phyloP scores from a whole-genome alignment of 2,329 filamentous ascomycete species.

The Chalaropsis thielavioides region DNA sequence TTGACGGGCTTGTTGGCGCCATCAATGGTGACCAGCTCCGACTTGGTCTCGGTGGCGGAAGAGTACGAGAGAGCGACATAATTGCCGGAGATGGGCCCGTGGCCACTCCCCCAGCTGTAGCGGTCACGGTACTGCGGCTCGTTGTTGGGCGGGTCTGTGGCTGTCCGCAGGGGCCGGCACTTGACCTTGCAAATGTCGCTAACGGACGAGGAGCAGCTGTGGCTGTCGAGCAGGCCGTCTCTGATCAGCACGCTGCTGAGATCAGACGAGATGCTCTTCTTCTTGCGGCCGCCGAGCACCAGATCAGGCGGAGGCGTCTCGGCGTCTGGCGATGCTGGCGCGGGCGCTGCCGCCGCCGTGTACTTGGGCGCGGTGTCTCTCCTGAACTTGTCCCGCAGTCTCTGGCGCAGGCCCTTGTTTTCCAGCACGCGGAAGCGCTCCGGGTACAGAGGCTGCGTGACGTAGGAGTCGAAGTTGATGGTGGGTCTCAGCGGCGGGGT shows the following conservation, averaged over 20 bases:
- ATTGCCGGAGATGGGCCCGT: constrained; percentile 16
- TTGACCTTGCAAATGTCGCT: constrained; percentile 12
- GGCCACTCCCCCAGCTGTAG: constrained; percentile 14
- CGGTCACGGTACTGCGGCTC: constrained; percentile 12
- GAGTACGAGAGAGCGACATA: constrained; percentile 15
- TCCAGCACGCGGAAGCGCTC: constrained; percentile 15
- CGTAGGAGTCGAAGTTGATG: constrained; percentile 14
- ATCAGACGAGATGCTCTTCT: constrained; percentile 16
- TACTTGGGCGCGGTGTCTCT: constrained; percentile 6
- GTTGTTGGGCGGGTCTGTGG: neutral
- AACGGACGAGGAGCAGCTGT: neutral
- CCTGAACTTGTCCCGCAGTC: constrained; percentile 15
- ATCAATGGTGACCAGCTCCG: constrained; percentile 11
- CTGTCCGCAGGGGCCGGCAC: constrained; percentile 4
- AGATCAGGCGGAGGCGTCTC: constrained; percentile 10
- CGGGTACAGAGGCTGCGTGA: constrained; percentile 11
- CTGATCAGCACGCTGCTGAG: constrained; percentile 10
- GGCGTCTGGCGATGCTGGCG: neutral
- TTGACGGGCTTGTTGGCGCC: neutral
- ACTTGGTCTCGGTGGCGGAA: neutral
- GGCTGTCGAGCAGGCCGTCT: constrained; percentile 11
- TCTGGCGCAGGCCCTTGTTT: constrained; percentile 16
- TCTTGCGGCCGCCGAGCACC: constrained; percentile 11
- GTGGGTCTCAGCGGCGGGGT: constrained; percentile 10
- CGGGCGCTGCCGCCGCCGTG: neutral